Evolutionary conservation across 2,329 filamentous ascomycete genomes (phyloP).

Genomic region (Stachybotrys echinatus): DNA sequence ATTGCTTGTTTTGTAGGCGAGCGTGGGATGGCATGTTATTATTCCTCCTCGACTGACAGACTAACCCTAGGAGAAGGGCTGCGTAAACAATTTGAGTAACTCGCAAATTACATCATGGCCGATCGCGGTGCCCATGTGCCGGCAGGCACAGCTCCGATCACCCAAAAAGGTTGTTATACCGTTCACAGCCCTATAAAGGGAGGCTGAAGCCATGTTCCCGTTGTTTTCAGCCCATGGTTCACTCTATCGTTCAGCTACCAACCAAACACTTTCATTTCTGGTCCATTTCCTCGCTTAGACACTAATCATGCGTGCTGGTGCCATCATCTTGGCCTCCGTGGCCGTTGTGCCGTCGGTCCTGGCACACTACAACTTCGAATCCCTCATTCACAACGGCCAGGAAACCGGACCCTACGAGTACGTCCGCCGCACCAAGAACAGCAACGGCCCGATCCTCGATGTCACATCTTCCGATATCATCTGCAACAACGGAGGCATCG

Average conservation of each 20-base stretch:
- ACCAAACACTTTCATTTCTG: not conserved
- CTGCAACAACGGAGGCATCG: not conserved
- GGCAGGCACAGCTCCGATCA: not conserved
- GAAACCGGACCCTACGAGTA: slow-evolving; percentile 10
- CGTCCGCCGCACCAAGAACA: slow-evolving; percentile 11
- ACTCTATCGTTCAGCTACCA: too few relatives aligned
- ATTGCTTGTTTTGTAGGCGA: too few relatives aligned
- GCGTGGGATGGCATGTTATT: too few relatives aligned
- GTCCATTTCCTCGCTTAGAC: not conserved
- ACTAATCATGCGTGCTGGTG: not conserved
- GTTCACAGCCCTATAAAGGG: not conserved
- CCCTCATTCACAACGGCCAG: slow-evolving; percentile 13
- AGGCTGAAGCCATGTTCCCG: too few relatives aligned
- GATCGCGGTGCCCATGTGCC: not conserved
- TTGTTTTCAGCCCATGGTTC: too few relatives aligned
- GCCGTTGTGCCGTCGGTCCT: slow-evolving; percentile 2
- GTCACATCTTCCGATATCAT: not conserved
- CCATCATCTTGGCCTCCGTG: not conserved
- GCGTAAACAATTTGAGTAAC: too few relatives aligned
- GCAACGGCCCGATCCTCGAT: not conserved
- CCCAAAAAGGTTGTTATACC: not conserved
- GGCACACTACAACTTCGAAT: slow-evolving; percentile 13
- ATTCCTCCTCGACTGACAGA: too few relatives aligned
- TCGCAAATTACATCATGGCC: not conserved
- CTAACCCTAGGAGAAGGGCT: too few relatives aligned